These are phyloP conservation scores for Cymbidium sinense DNA, from an alignment of 106 monocot species.

Conservation along the genomic window DNA sequence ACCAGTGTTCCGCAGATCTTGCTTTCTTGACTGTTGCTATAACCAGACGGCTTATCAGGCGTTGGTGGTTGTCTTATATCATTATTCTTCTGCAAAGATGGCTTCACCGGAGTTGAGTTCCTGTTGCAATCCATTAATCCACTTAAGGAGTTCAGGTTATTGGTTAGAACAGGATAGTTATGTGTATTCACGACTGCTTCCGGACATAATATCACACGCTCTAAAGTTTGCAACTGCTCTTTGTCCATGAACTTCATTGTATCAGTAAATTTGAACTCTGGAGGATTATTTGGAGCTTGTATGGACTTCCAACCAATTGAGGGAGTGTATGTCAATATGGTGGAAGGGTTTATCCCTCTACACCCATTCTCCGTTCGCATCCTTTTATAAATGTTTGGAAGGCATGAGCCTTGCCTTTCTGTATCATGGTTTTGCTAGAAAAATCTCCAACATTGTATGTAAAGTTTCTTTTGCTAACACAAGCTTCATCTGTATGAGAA, in stretches of 20 bases:
- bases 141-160: slow-evolving; percentile 6
- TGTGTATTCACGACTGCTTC: slow-evolving; percentile 13
- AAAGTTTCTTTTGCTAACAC: background rate
- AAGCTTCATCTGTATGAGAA: slow-evolving; percentile 11
- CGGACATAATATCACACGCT: slow-evolving; percentile 5
- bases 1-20: slow-evolving; percentile 5
- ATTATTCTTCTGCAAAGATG: background rate
- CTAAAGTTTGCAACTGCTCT: slow-evolving; percentile 15
- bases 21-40: slow-evolving; percentile 10
- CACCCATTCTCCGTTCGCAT: slow-evolving; percentile 29
- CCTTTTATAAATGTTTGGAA: slow-evolving; percentile 30
- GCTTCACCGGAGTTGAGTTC: background rate
- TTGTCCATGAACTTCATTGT: slow-evolving; percentile 19
- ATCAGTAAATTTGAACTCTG: slow-evolving; percentile 21
- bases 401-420: background rate
- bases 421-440: background rate
- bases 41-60: slow-evolving; percentile 7
- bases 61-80: background rate
- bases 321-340: background rate
- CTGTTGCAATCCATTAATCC: background rate
- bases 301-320: slow-evolving; percentile 14
- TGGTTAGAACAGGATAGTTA: background rate
- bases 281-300: slow-evolving; percentile 5
- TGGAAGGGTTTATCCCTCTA: slow-evolving; percentile 13
- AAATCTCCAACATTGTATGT: background rate